Conservation (phyloP, 352 stramenopile species). For the Globisporangium mamillatum region DNA sequence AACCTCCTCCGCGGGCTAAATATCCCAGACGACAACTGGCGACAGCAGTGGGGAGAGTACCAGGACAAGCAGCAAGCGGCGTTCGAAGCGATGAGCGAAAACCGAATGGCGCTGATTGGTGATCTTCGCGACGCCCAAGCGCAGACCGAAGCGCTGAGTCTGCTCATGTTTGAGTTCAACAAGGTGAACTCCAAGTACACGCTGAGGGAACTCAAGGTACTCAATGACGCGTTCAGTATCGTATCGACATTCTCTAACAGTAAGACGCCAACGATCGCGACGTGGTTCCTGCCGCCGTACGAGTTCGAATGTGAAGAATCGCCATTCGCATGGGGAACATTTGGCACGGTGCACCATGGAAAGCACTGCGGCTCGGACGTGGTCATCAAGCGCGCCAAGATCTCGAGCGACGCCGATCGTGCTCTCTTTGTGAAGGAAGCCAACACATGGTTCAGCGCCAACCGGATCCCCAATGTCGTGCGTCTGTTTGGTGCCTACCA, state of each 20-base stretch:
- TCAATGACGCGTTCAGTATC: neutral
- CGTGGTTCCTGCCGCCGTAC: constrained; percentile 1
- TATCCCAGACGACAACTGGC: too few relatives aligned
- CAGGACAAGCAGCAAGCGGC: neutral
- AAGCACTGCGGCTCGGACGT: neutral
- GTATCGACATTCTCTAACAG: neutral
- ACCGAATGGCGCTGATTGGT: neutral
- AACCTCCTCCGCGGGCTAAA: too few relatives aligned
- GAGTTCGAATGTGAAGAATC: constrained; percentile 1
- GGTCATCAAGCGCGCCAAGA: neutral
- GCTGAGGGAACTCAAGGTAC: neutral
- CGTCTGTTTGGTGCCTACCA: constrained; percentile 5
- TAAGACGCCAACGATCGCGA: neutral
- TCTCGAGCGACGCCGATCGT: too few relatives aligned
- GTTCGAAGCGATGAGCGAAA: constrained; percentile 1
- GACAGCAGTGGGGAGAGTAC: neutral
- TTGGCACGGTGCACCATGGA: neutral
- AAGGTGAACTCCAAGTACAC: neutral
- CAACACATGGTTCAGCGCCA: neutral
- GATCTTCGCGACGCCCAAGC: neutral
- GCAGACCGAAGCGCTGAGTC: constrained; percentile 1
- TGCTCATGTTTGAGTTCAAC: constrained; percentile 1
- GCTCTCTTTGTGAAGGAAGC: constrained; percentile 1
- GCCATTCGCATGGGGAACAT: neutral
- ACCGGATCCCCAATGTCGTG: constrained; percentile 1